Conservation (phyloP, 108 stramenopile genomes). For the Seminavis robusta region DNA sequence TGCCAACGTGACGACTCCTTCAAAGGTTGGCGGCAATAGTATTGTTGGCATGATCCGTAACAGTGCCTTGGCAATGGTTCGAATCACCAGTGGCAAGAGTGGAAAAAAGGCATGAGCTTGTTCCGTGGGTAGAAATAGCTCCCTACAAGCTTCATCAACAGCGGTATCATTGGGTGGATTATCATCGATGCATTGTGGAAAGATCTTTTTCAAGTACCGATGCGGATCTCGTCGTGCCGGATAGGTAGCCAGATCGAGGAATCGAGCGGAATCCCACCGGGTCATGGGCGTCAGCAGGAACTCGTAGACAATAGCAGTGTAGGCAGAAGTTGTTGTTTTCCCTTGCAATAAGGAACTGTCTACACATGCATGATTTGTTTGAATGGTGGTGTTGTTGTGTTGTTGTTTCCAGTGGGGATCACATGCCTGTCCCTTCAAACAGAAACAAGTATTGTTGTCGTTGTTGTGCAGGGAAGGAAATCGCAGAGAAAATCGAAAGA, state of each 20-base stretch:
- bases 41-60: slow-evolving; percentile 19
- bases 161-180: neutral
- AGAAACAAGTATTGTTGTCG: slow-evolving; percentile 40
- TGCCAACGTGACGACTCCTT: slow-evolving; percentile 41
- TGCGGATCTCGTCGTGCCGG: slow-evolving; percentile 50
- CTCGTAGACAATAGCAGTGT: slow-evolving; percentile 34
- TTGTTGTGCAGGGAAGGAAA: neutral
- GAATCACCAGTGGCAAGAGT: slow-evolving; percentile 58
- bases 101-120: slow-evolving; percentile 84
- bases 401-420: slow-evolving; percentile 8
- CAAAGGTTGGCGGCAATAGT: slow-evolving; percentile 66
- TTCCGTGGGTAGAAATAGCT: slow-evolving; percentile 51
- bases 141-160: neutral
- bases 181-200: slow-evolving; percentile 1
- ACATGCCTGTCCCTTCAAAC: slow-evolving; percentile 51
- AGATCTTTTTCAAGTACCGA: neutral
- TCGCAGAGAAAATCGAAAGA: slow-evolving; percentile 53
- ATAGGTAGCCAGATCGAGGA: slow-evolving; percentile 54
- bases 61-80: slow-evolving; percentile 33
- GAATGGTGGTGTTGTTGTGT: neutral
- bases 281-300: slow-evolving; percentile 67
- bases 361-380: slow-evolving; percentile 4
- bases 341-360: slow-evolving; percentile 4
- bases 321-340: neutral
- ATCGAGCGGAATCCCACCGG: slow-evolving; percentile 83